Evolutionary conservation across 306 rosid genomes (phyloP).

Genomic region (Arachis stenosperma): DNA sequence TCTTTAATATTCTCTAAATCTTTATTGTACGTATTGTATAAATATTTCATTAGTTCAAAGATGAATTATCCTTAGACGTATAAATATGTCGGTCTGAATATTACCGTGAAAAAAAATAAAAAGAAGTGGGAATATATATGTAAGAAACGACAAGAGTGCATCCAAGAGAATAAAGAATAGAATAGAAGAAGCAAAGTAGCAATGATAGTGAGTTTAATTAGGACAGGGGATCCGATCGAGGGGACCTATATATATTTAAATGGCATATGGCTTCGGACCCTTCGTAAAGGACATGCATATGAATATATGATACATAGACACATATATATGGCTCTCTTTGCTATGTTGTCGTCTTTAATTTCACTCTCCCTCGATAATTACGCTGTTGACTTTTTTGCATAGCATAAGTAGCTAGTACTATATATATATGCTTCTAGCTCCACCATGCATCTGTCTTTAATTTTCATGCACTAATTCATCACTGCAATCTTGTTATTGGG

Average conservation of each 20-base stretch:
- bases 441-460: background rate
- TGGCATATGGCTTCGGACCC: background rate
- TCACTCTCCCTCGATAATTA: conserved; percentile 23
- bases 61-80: too few species aligned
- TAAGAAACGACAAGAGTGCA: conserved; percentile 3
- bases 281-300: background rate
- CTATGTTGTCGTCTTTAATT: conserved; percentile 19
- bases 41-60: too few species aligned
- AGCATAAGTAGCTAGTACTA: background rate
- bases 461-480: conserved; percentile 3
- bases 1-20: too few species aligned
- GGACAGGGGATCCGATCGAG: background rate
- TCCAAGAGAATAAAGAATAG: background rate
- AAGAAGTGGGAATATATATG: background rate
- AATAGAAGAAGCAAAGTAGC: conserved; percentile 7
- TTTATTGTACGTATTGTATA: too few species aligned
- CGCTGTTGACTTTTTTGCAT: conserved; percentile 23
- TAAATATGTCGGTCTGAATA: too few species aligned
- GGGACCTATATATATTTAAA: too few species aligned
- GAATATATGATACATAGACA: too few species aligned
- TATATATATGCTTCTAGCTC: background rate
- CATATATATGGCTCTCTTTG: conserved; percentile 32
- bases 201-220: background rate
- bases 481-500: background rate
- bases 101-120: too few species aligned